Conservation (phyloP, 2,329 filamentous ascomycete genomes). For the Botrytis aclada region DNA sequence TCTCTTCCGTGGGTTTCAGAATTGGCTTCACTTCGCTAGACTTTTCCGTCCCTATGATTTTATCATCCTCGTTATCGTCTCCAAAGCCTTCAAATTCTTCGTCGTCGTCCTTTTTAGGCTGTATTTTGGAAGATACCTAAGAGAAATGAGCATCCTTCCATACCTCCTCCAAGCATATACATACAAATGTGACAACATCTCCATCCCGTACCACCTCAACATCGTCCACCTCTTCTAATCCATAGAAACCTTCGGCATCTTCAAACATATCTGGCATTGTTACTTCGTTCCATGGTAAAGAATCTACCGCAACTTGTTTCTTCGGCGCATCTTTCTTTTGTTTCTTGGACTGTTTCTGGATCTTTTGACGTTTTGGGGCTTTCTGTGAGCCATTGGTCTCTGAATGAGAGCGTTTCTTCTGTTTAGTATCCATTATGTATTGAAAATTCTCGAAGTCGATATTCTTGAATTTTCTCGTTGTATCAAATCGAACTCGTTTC, state of each 20-base stretch:
- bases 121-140: slow-evolving; percentile 32
- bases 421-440: slow-evolving; percentile 32
- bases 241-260: slow-evolving; percentile 91
- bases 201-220: slow-evolving; percentile 77
- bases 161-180: slow-evolving; percentile 24
- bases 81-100: slow-evolving; percentile 56
- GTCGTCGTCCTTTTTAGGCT: slow-evolving; percentile 44
- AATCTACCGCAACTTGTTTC: slow-evolving; percentile 45
- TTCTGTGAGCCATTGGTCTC: slow-evolving; percentile 27
- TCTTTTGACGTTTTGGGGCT: slow-evolving; percentile 38
- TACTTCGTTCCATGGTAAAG: slow-evolving; percentile 55
- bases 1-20: slow-evolving; percentile 27
- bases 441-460: neutral
- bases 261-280: slow-evolving; percentile 75
- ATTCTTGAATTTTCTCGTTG: neutral
- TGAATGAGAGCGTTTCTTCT: slow-evolving; percentile 34
- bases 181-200: slow-evolving; percentile 55
- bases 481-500: neutral
- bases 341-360: slow-evolving; percentile 28
- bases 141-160: slow-evolving; percentile 18
- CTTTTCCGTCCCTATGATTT: slow-evolving; percentile 36
- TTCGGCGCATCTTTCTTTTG: slow-evolving; percentile 31
- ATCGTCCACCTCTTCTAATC: slow-evolving; percentile 85
- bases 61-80: slow-evolving; percentile 40
- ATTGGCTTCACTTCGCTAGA: slow-evolving; percentile 28